phyloP scores from a whole-genome alignment of 176 grass and related monocot genomes.

The Pharus latifolius region DNA sequence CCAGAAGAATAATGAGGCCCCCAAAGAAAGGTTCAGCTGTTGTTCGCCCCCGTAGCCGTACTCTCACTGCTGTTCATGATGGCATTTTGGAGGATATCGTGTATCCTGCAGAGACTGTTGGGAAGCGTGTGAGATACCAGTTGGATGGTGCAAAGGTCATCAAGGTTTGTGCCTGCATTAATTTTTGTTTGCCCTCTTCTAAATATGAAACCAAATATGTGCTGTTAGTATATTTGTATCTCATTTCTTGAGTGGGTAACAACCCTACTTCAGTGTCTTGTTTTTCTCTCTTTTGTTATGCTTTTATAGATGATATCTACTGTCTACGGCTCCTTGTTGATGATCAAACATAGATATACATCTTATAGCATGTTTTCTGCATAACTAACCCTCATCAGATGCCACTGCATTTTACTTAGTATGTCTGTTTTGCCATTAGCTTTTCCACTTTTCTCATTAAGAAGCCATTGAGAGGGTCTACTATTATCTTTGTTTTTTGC shows the following conservation, averaged over 20 bases:
- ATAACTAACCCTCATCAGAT: background rate
- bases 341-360: background rate
- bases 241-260: background rate
- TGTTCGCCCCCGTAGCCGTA: slow-evolving; percentile 54
- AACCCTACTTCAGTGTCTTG: background rate
- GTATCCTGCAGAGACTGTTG: slow-evolving; percentile 64
- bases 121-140: slow-evolving; percentile 51
- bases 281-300: background rate
- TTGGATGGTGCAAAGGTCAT: slow-evolving; percentile 33
- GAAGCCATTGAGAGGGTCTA: too few relatives aligned
- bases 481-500: too few relatives aligned
- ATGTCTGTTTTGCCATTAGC: too few relatives aligned
- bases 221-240: too few relatives aligned
- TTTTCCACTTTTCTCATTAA: too few relatives aligned
- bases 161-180: slow-evolving; percentile 18
- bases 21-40: slow-evolving; percentile 70
- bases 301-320: background rate
- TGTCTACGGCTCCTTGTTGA: too few relatives aligned
- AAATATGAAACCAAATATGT: background rate
- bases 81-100: slow-evolving; percentile 63
- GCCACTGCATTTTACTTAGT: too few relatives aligned
- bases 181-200: background rate
- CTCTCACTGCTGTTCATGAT: slow-evolving; percentile 59
- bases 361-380: background rate
- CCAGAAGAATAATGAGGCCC: slow-evolving; percentile 61